Percentiles rank a stretch among this genome's conserved stretches.
These are phyloP conservation scores for Samsoniella hepiali DNA, from an alignment of 2,329 filamentous ascomycete genomes.

Conservation along the genomic window DNA sequence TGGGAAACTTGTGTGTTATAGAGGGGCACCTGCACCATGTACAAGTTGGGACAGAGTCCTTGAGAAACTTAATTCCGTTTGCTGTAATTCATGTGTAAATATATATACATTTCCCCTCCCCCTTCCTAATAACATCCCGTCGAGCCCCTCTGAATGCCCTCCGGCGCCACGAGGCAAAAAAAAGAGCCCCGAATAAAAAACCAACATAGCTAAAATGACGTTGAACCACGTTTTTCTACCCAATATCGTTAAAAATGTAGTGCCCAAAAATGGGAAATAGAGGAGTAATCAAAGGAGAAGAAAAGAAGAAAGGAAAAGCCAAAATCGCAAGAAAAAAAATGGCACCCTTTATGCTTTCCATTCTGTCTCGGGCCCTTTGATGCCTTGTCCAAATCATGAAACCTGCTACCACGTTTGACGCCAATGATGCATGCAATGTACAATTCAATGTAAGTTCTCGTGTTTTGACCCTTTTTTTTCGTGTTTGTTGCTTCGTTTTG, in stretches of 20 bases:
- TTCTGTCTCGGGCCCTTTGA: neutral
- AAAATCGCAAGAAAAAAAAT: neutral
- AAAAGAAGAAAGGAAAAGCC: neutral
- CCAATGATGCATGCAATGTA: conserved; percentile 19
- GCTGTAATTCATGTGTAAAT: neutral
- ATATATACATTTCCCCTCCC: neutral
- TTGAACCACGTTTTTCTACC: neutral
- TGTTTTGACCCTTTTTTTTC: neutral
- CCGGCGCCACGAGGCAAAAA: neutral
- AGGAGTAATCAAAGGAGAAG: neutral
- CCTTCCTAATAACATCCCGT: neutral
- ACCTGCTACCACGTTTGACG: conserved; percentile 6
- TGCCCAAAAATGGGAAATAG: neutral
- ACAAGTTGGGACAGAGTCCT: neutral
- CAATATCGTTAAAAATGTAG: conserved; percentile 1
- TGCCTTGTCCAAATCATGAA: conserved; percentile 5
- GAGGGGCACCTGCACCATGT: neutral
- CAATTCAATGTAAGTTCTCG: neutral
- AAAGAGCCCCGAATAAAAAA: neutral
- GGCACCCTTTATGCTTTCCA: neutral
- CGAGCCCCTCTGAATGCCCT: too few species aligned
- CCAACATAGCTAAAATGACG: conserved; percentile 12
- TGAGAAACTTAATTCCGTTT: neutral
- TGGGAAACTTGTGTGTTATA: neutral
- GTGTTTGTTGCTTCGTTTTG: neutral